Conservation (phyloP, 2,329 filamentous ascomycete species). For the Fusarium sp. region DNA sequence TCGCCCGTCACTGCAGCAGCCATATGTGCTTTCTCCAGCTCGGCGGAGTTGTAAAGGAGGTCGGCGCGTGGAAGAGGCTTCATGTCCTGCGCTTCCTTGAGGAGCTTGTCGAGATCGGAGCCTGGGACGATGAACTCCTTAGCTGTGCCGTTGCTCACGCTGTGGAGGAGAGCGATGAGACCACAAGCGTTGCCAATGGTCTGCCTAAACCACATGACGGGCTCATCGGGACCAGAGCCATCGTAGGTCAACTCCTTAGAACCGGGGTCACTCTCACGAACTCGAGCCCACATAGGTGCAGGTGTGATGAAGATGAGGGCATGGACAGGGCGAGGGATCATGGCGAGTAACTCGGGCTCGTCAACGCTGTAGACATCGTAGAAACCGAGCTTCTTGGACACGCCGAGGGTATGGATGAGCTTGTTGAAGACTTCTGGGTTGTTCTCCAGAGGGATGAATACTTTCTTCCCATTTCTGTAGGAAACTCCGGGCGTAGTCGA, state of each 20-base stretch:
- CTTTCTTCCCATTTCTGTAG: constrained; percentile 45
- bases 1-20: constrained; percentile 75
- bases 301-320: constrained; percentile 86
- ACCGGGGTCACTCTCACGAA: constrained; percentile 44
- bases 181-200: constrained; percentile 87
- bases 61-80: constrained; percentile 71
- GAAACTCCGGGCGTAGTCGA: constrained; percentile 30
- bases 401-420: constrained; percentile 76
- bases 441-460: constrained; percentile 59
- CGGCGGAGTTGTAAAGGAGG: constrained; percentile 75
- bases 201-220: constrained; percentile 85
- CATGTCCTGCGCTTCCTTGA: constrained; percentile 70
- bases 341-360: constrained; percentile 78
- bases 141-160: constrained; percentile 74
- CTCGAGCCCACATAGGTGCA: constrained; percentile 60
- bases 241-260: constrained; percentile 48
- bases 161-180: constrained; percentile 80
- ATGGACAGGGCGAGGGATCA: constrained; percentile 76
- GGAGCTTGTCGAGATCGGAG: constrained; percentile 67
- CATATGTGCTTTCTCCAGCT: constrained; percentile 78
- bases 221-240: constrained; percentile 60
- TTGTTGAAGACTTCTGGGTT: constrained; percentile 83
- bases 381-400: constrained; percentile 75
- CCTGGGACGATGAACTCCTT: constrained; percentile 62
- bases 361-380: constrained; percentile 86